Evolutionary conservation across 129 eudicot genomes (phyloP), one percentile per base, ranked within the genome.

Genomic region (Mikania micrantha): DNA sequence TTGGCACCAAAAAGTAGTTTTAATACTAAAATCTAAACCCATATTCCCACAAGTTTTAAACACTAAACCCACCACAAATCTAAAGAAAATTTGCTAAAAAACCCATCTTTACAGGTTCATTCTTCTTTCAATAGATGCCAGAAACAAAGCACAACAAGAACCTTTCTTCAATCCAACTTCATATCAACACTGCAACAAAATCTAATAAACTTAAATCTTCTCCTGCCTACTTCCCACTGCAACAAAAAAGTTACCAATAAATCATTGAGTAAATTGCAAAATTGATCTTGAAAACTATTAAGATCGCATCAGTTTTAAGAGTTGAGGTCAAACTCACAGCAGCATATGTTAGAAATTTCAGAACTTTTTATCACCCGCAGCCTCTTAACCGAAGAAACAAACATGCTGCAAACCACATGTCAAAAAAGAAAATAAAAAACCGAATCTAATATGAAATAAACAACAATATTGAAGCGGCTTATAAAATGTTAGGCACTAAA

Each of bases 351-450:
- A 35, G 95, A 72, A 22, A 93, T 84, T 9, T 93, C 95, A 34
- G 99, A 84, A 79, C 84, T 93, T 67, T 85, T 86, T 79, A 93
- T 74, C 41, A 93, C 93, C 6, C 96, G 96, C 57, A 89, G 81
- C 81, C 99, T 84, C 85, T 93, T 89, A 60, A 93, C 96, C 1
- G 90, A 77, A 2, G 92, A 83, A 38, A 93, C 88, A 74, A 93
- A 93, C 99, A 93, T 93, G 82, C 96, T 93, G 86, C 78, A 69
- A 52, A 48, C 34, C 53, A 41, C 64, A 68, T 35, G 62, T 36
- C 45, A 34, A 54, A 39, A 6, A 59, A 54, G 61, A 27, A 25
- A 54, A 25, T 54, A 11, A 54, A 54, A 35, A 47, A 64, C 13
- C 71, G 35, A 9, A 72, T 41, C 59, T 8, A 48, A 7, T n/a